These are phyloP conservation scores for Penicillium alfredii DNA, from an alignment of 495 filamentous ascomycete genomes.

Conservation along the genomic window DNA sequence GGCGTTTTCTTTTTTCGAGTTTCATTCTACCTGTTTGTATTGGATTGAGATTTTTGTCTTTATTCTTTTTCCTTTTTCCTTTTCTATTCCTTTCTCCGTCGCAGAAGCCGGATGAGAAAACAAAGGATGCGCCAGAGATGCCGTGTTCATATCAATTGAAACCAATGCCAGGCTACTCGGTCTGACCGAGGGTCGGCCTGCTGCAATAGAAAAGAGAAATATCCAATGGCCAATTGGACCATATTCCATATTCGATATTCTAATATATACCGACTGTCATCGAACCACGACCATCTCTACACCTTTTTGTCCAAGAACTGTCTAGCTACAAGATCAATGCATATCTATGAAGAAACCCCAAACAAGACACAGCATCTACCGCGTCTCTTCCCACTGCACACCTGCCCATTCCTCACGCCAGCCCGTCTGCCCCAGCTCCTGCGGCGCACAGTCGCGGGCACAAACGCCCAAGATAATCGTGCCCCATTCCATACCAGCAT, in stretches of 20 bases:
- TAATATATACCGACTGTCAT: too few species aligned
- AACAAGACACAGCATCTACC: conserved; percentile 13
- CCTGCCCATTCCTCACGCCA: conserved; percentile 95
- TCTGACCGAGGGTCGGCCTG: background rate
- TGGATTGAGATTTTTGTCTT: conserved; percentile 7
- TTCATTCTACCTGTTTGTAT: conserved; percentile 17
- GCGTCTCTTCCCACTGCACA: conserved; percentile 90
- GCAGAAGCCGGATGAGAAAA: too few species aligned
- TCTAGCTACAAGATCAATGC: too few species aligned
- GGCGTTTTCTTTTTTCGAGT: conserved; percentile 22
- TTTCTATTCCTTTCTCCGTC: too few species aligned
- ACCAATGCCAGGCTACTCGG: background rate
- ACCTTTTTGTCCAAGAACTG: too few species aligned
- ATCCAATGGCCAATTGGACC: too few species aligned
- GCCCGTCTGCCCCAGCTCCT: conserved; percentile 46
- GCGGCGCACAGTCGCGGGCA: conserved; percentile 57
- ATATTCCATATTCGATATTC: too few species aligned
- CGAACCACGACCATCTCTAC: too few species aligned
- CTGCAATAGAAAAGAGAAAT: conserved; percentile 13
- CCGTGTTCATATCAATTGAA: too few species aligned
- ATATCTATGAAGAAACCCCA: too few species aligned
- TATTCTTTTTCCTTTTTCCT: too few species aligned
- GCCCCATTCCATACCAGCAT: conserved; percentile 97
- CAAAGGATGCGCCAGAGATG: too few species aligned
- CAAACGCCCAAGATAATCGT: conserved; percentile 91